A percentile compares a stretch with the other conserved stretches of the same genome.
These are phyloP conservation scores for Monilinia laxa DNA, from an alignment of 2,329 filamentous ascomycete species.

Conservation along the genomic window DNA sequence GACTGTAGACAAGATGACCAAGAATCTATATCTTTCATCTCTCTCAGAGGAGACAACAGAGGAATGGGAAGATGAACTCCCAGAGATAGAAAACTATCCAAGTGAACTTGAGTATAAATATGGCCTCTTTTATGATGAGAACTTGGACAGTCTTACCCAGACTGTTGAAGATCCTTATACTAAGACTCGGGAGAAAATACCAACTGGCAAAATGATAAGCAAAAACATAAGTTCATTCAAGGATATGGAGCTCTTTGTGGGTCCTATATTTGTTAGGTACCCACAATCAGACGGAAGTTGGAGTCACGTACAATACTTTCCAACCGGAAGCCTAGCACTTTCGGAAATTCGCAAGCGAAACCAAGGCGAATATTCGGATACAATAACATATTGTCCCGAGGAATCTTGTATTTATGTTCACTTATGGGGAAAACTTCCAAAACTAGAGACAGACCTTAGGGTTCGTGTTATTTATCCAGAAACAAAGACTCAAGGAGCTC, in stretches of 20 bases:
- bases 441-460: not conserved
- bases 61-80: not conserved
- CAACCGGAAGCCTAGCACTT: slow-evolving; percentile 28
- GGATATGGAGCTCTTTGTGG: not conserved
- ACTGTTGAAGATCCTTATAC: not conserved
- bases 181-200: not conserved
- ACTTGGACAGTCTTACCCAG: not conserved
- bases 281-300: slow-evolving; percentile 25
- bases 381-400: slow-evolving; percentile 15
- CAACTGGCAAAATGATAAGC: not conserved
- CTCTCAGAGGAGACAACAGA: slow-evolving; percentile 15
- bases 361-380: slow-evolving; percentile 28
- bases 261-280: slow-evolving; percentile 26
- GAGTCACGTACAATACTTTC: slow-evolving; percentile 24
- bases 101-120: slow-evolving; percentile 1
- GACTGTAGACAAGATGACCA: slow-evolving; percentile 32
- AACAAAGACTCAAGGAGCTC: slow-evolving; percentile 23
- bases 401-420: slow-evolving; percentile 29
- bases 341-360: slow-evolving; percentile 27
- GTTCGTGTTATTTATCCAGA: slow-evolving; percentile 21
- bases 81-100: not conserved
- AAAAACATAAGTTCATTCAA: slow-evolving; percentile 15
- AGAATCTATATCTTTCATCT: slow-evolving; percentile 26
- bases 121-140: not conserved
- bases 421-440: slow-evolving; percentile 18